These are phyloP conservation scores for Saccharomyces cerevisiae DNA, from an alignment of 805 yeast species.

Conservation along the genomic window DNA sequence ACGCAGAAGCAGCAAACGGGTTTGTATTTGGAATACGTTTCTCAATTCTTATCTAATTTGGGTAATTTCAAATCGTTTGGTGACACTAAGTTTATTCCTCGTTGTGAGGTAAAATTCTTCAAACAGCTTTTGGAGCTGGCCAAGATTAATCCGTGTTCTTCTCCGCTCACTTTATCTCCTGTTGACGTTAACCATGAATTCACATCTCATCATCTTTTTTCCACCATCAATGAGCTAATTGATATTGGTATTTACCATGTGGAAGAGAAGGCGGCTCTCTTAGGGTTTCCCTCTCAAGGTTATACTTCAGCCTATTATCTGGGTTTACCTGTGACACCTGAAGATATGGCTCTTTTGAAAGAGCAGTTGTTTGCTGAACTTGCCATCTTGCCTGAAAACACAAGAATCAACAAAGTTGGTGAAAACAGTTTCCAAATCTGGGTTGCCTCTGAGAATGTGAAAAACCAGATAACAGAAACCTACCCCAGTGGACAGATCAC, in stretches of 20 bases:
- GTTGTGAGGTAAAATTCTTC: slow-evolving; percentile 42
- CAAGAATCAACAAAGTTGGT: slow-evolving; percentile 55
- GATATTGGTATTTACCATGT: slow-evolving; percentile 43
- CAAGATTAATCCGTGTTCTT: slow-evolving; percentile 30
- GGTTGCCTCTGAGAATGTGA: slow-evolving; percentile 57
- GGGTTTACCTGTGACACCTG: slow-evolving; percentile 39
- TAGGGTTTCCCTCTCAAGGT: slow-evolving; percentile 75
- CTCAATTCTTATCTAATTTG: slow-evolving; percentile 64
- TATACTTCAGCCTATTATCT: slow-evolving; percentile 70
- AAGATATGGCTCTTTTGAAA: slow-evolving; percentile 61
- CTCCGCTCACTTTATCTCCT: slow-evolving; percentile 25
- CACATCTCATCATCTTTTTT: slow-evolving; percentile 12
- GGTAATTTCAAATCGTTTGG: slow-evolving; percentile 86
- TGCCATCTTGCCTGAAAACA: slow-evolving; percentile 55
- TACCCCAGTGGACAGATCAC: slow-evolving; percentile 43
- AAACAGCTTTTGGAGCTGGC: slow-evolving; percentile 23
- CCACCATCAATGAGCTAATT: slow-evolving; percentile 31
- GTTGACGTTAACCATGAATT: slow-evolving; percentile 2
- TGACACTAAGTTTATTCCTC: slow-evolving; percentile 77
- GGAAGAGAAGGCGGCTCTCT: slow-evolving; percentile 40
- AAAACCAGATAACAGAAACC: slow-evolving; percentile 36
- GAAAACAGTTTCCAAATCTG: slow-evolving; percentile 46
- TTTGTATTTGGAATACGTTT: slow-evolving; percentile 59
- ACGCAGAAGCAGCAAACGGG: slow-evolving; percentile 28
- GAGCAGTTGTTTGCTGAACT: slow-evolving; percentile 24